Evolutionary conservation across 257 asterid genomes (phyloP).

Genomic region (Nicotiana tabacum): DNA sequence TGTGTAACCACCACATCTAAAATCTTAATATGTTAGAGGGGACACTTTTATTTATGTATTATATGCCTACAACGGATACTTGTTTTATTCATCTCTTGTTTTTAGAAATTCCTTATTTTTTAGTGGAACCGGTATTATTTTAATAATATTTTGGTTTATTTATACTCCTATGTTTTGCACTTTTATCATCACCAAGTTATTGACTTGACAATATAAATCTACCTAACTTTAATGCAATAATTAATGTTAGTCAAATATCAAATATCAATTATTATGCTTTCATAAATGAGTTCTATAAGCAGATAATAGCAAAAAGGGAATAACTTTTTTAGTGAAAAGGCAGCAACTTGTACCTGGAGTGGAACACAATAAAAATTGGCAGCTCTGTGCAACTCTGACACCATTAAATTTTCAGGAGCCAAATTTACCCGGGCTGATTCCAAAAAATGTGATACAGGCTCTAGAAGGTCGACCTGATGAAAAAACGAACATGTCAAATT

Average conservation of each 20-base stretch:
- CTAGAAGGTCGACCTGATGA: constrained; percentile 88
- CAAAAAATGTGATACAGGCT: constrained; percentile 89
- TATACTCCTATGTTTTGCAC: not conserved
- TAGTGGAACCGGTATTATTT: not conserved
- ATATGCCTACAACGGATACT: not conserved
- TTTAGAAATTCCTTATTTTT: not conserved
- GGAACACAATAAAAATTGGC: constrained; percentile 76
- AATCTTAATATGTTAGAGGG: not conserved
- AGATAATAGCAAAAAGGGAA: not conserved
- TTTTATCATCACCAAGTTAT: not conserved
- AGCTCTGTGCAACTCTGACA: constrained; percentile 59
- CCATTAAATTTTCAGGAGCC: constrained; percentile 63
- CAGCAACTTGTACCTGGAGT: constrained; percentile 55
- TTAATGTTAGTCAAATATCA: no score
- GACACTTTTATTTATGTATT: not conserved
- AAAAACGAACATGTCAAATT: constrained; percentile 1
- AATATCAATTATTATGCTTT: not conserved
- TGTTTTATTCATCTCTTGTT: not conserved
- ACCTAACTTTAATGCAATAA: not conserved
- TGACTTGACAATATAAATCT: not conserved
- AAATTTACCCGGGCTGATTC: constrained; percentile 78
- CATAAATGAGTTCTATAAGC: not conserved
- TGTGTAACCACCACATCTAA: not conserved
- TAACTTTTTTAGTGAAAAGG: not conserved
- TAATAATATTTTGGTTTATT: not conserved